Evolutionary conservation across 441 rosid species (phyloP), one percentile per base, ranked within the genome.

Genomic region (Hura crepitans): DNA sequence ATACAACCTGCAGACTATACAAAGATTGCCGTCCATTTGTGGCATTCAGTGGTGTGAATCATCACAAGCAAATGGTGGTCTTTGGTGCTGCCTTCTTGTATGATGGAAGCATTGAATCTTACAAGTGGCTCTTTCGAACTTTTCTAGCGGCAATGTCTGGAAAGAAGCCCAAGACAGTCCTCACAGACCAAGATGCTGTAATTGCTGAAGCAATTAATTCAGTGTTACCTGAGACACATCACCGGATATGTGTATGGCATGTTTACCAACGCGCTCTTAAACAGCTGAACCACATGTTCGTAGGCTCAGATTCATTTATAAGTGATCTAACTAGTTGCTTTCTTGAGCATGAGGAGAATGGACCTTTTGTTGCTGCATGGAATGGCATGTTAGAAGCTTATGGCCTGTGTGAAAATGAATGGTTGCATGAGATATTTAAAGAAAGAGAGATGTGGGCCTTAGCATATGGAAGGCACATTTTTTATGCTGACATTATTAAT

Each of bases 31-130:
- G 65, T 27, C 71, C 74, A 43, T 59, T 71, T 74, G 47, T 61
- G 6, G 66, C 72, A 46, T 80, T 77, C 58, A 15, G 62, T 37
- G 81, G 83, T 51, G 69, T 60, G 54, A 80, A 80, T 43, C 76
- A 74, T 68, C 83, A 77, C 50, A 71, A 74, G 69, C 79, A 80
- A 68, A 71, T 67, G 54, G 60, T 68, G 45, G 50, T 71, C 39
- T 80, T 77, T 57, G 63, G 78, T 70, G 83, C 66, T 53, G 69
- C 72, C 10, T 61, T 74, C 20, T 47, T 80, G 13, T 77, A 77
- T 39, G 76, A 77, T 68, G 78, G 74, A 20, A 62, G 74, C n/a
- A 28, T 56, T 13, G 76, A 77, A 20, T 56, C 80, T 73, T 68
- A 62, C 50, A 70, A 74, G 76, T 74, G 78, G 83, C 49, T 73